Percentiles rank a stretch among this genome's conserved stretches.
Evolutionary conservation across 164 flowering plant genomes (phyloP).

Genomic region (Liriodendron chinense): DNA sequence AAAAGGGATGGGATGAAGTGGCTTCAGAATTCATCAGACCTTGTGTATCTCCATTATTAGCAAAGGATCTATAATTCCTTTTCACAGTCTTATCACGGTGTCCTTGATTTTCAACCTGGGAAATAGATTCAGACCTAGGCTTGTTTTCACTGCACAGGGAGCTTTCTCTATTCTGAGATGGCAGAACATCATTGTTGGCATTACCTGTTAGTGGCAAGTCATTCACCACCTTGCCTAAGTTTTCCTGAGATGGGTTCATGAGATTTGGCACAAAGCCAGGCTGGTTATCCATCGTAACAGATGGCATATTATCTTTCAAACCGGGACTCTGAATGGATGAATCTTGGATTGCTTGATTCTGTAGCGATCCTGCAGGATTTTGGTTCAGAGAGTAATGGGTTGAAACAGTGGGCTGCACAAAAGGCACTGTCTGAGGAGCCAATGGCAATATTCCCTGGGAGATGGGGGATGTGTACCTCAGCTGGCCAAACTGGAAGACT

Average conservation of each 20-base stretch:
- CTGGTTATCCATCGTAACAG: slow-evolving; percentile 30
- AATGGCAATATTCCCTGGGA: slow-evolving; percentile 76
- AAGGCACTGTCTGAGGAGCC: slow-evolving; percentile 63
- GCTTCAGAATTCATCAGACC: slow-evolving; percentile 26
- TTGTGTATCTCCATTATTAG: slow-evolving; percentile 30
- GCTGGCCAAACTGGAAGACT: slow-evolving; percentile 93
- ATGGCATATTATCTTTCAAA: slow-evolving; percentile 24
- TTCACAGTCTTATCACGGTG: slow-evolving; percentile 17
- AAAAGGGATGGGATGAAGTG: slow-evolving; percentile 22
- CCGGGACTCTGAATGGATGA: slow-evolving; percentile 18
- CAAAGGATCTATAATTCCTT: slow-evolving; percentile 24
- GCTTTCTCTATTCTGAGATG: slow-evolving; percentile 18
- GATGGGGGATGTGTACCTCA: slow-evolving; percentile 67
- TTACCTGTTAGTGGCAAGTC: slow-evolving; percentile 22
- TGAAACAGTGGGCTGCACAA: slow-evolving; percentile 57
- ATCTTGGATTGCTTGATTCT: slow-evolving; percentile 36
- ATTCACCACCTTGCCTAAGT: slow-evolving; percentile 16
- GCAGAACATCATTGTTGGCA: slow-evolving; percentile 15
- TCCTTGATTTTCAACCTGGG: slow-evolving; percentile 26
- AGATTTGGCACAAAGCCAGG: slow-evolving; percentile 24
- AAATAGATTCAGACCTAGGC: slow-evolving; percentile 16
- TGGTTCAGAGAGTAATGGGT: slow-evolving; percentile 45
- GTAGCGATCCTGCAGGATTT: slow-evolving; percentile 29
- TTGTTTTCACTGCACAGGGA: slow-evolving; percentile 25
- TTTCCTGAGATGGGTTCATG: slow-evolving; percentile 28